phyloP scores from a whole-genome alignment of 495 filamentous ascomycete species.

The Hypoxylon intermedium region DNA sequence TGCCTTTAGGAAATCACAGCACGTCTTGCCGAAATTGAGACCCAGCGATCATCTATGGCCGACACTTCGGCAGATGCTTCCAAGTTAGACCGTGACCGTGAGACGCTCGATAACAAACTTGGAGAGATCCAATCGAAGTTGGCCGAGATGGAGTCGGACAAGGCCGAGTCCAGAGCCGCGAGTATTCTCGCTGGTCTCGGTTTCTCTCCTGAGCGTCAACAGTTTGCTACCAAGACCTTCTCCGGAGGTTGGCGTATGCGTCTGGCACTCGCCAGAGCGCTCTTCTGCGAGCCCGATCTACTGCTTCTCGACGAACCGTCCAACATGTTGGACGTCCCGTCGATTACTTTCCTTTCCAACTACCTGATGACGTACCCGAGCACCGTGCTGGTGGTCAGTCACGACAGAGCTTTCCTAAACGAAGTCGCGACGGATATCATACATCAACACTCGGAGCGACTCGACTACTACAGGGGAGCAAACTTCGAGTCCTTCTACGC shows the following conservation, averaged over 20 bases:
- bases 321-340: conserved; percentile 99
- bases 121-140: conserved; percentile 92
- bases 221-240: conserved; percentile 94
- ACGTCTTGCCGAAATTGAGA: conserved; percentile 79
- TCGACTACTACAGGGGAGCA: conserved; percentile 98
- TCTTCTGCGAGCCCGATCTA: conserved; percentile 98
- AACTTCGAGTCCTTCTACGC: conserved; percentile 99
- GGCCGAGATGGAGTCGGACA: conserved; percentile 98
- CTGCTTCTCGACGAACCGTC: conserved; percentile 97
- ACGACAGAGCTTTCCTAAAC: conserved; percentile 98
- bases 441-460: conserved; percentile 93
- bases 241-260: conserved; percentile 99
- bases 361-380: conserved; percentile 95
- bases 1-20: conserved; percentile 75
- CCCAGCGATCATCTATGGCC: conserved; percentile 77
- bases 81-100: conserved; percentile 81
- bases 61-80: conserved; percentile 87
- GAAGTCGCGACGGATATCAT: conserved; percentile 99
- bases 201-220: conserved; percentile 92
- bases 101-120: conserved; percentile 86
- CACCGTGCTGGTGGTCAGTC: conserved; percentile 94
- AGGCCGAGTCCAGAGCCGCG: conserved; percentile 92
- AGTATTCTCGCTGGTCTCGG: conserved; percentile 96
- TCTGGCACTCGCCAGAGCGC: conserved; percentile 88
- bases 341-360: conserved; percentile 97